Percentiles rank a stretch among this genome's conserved stretches.
Evolutionary conservation across 2,329 filamentous ascomycete species (phyloP).

Genomic region (Sodiomyces alkalinus): DNA sequence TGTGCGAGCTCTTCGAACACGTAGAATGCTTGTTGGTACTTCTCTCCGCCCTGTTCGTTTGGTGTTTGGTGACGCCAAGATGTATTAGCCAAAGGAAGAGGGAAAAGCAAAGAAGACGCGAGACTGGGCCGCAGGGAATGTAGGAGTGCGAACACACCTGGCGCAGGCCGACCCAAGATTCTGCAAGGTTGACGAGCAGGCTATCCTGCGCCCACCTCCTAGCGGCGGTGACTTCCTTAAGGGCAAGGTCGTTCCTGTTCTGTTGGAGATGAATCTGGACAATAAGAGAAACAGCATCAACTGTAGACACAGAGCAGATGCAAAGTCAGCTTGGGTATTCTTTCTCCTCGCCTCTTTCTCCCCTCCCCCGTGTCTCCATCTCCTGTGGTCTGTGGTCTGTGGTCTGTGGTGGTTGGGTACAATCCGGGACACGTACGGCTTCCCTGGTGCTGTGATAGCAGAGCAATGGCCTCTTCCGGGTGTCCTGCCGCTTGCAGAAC

Average conservation of each 20-base stretch:
- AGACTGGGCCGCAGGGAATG: too few relatives aligned
- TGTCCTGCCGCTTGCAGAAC: constrained; percentile 67
- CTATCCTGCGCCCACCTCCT: constrained; percentile 93
- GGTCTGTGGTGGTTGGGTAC: too few relatives aligned
- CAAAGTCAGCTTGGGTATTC: constrained; percentile 3
- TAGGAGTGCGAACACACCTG: constrained; percentile 53
- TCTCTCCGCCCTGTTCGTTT: constrained; percentile 82
- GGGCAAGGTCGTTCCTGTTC: constrained; percentile 77
- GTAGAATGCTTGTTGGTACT: constrained; percentile 94
- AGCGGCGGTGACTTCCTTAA: constrained; percentile 77
- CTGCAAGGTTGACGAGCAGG: constrained; percentile 81
- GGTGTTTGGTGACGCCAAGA: too few relatives aligned
- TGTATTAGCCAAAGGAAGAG: constrained; percentile 13
- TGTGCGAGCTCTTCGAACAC: constrained; percentile 94
- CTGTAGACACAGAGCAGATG: too few relatives aligned
- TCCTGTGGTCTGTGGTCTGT: too few relatives aligned
- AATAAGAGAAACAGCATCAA: constrained; percentile 69
- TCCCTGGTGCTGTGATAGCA: constrained; percentile 73
- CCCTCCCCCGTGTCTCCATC: too few relatives aligned
- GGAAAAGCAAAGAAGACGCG: neutral
- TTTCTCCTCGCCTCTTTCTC: too few relatives aligned
- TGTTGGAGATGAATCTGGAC: constrained; percentile 86
- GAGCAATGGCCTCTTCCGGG: constrained; percentile 68
- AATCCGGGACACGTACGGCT: constrained; percentile 49
- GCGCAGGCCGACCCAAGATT: constrained; percentile 86